Conservation (phyloP, 805 yeast genomes). For the Kodamaea sagamina region DNA sequence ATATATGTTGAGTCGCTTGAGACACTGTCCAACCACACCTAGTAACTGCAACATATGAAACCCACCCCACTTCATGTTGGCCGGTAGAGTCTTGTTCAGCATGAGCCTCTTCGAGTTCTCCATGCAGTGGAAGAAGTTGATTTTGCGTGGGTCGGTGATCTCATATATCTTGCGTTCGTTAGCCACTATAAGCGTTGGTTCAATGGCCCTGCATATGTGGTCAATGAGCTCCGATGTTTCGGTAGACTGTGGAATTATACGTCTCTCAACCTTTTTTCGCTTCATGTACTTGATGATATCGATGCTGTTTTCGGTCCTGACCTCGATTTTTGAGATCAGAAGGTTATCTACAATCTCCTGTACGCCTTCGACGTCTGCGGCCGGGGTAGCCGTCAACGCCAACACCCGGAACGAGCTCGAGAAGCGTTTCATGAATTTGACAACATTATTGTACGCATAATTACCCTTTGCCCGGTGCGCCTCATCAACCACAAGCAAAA, state of each 20-base stretch:
- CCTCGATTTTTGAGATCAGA: slow-evolving; percentile 73
- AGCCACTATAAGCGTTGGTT: slow-evolving; percentile 65
- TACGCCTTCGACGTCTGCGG: slow-evolving; percentile 82
- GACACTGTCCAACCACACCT: slow-evolving; percentile 70
- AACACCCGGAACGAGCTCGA: slow-evolving; percentile 66
- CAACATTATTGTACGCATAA: slow-evolving; percentile 86
- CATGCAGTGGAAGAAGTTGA: slow-evolving; percentile 71
- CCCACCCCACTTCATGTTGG: slow-evolving; percentile 75
- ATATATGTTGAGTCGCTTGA: slow-evolving; percentile 70
- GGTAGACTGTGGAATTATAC: slow-evolving; percentile 52
- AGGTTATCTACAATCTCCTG: slow-evolving; percentile 80
- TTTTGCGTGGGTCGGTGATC: slow-evolving; percentile 62
- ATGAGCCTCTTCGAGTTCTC: slow-evolving; percentile 63
- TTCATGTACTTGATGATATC: slow-evolving; percentile 84
- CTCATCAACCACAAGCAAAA: slow-evolving; percentile 85
- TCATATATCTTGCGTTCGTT: slow-evolving; percentile 63
- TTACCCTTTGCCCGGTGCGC: slow-evolving; percentile 94
- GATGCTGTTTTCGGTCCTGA: slow-evolving; percentile 79
- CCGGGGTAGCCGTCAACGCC: slow-evolving; percentile 96
- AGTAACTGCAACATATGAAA: slow-evolving; percentile 62
- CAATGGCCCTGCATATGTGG: slow-evolving; percentile 60
- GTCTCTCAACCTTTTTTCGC: slow-evolving; percentile 57
- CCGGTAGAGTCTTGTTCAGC: slow-evolving; percentile 55
- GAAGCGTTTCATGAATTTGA: slow-evolving; percentile 57
- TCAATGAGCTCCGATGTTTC: slow-evolving; percentile 61